Percentiles rank a stretch among this genome's conserved stretches.
Evolutionary conservation across 495 filamentous ascomycete species (phyloP).

Genomic region (Trichodelitschia bisporula): DNA sequence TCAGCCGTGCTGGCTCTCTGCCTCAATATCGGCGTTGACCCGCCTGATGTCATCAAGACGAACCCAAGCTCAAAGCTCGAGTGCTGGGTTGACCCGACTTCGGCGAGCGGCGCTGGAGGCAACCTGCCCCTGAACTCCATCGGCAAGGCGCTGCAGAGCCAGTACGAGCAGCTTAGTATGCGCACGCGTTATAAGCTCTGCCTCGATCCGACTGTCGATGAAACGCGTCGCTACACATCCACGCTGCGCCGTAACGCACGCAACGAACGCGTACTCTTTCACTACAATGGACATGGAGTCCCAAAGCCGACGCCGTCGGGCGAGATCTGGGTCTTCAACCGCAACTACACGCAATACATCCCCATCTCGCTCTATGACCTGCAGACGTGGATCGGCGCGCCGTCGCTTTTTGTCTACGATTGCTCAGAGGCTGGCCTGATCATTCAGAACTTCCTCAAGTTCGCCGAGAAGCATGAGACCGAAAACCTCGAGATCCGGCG

Average conservation of each 20-base stretch:
- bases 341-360: conserved; percentile 96
- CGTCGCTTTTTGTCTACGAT: conserved; percentile 92
- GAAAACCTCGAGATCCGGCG: conserved; percentile 50
- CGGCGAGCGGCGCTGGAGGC: conserved; percentile 33
- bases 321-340: conserved; percentile 99
- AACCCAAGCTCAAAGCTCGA: conserved; percentile 80
- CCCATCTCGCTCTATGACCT: conserved; percentile 90
- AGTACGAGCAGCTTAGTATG: conserved; percentile 87
- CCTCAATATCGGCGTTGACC: conserved; percentile 92
- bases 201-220: conserved; percentile 84
- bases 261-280: conserved; percentile 82
- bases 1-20: conserved; percentile 85
- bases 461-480: conserved; percentile 77
- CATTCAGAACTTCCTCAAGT: conserved; percentile 76
- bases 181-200: conserved; percentile 92
- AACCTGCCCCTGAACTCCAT: conserved; percentile 81
- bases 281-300: conserved; percentile 98
- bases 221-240: conserved; percentile 85
- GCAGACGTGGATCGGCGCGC: conserved; percentile 85
- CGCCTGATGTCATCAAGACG: conserved; percentile 86
- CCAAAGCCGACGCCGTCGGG: conserved; percentile 86
- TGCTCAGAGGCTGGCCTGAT: conserved; percentile 92
- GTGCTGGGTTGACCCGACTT: conserved; percentile 86
- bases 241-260: conserved; percentile 77
- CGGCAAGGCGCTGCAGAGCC: conserved; percentile 77